Conservation (phyloP, 2,329 filamentous ascomycete genomes). For the Camptophora hylomeconis region DNA sequence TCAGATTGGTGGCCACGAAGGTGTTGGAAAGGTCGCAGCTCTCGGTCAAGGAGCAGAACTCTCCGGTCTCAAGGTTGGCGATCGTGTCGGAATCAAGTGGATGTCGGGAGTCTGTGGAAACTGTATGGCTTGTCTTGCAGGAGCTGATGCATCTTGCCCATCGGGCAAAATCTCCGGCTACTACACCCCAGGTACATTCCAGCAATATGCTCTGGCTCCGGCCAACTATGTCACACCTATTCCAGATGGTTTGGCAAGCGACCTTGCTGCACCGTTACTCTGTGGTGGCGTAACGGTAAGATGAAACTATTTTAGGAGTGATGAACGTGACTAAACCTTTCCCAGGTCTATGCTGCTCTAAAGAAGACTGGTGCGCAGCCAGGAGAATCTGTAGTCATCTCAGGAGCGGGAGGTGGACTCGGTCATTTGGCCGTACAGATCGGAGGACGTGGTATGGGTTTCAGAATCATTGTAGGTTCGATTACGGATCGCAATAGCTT, state of each 20-base stretch:
- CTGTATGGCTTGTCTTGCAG: conserved; percentile 41
- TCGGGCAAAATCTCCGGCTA: conserved; percentile 51
- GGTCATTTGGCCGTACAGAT: conserved; percentile 53
- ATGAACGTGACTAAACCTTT: conserved; percentile 2
- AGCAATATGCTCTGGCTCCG: conserved; percentile 52
- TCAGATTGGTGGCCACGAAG: conserved; percentile 58
- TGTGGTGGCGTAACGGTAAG: conserved; percentile 52
- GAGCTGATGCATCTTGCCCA: conserved; percentile 42
- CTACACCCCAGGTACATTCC: conserved; percentile 59
- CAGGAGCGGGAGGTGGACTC: conserved; percentile 50
- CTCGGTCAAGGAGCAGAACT: conserved; percentile 47
- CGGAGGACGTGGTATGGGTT: conserved; percentile 45
- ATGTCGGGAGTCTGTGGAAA: conserved; percentile 43
- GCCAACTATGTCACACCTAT: conserved; percentile 60
- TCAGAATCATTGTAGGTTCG: conserved; percentile 42
- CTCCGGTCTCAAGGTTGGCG: conserved; percentile 48
- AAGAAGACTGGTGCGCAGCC: conserved; percentile 46
- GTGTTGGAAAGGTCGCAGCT: conserved; percentile 52
- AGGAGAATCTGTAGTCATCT: conserved; percentile 42
- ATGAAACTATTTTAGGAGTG: background rate
- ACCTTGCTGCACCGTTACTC: conserved; percentile 52
- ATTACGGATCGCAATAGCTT: background rate
- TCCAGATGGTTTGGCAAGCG: conserved; percentile 46
- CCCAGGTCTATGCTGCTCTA: conserved; percentile 43
- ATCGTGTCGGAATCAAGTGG: conserved; percentile 61